Percentiles rank a stretch among this genome's conserved stretches.
Evolutionary conservation across 805 yeast species (phyloP).

Genomic region (Metschnikowia shivogae): DNA sequence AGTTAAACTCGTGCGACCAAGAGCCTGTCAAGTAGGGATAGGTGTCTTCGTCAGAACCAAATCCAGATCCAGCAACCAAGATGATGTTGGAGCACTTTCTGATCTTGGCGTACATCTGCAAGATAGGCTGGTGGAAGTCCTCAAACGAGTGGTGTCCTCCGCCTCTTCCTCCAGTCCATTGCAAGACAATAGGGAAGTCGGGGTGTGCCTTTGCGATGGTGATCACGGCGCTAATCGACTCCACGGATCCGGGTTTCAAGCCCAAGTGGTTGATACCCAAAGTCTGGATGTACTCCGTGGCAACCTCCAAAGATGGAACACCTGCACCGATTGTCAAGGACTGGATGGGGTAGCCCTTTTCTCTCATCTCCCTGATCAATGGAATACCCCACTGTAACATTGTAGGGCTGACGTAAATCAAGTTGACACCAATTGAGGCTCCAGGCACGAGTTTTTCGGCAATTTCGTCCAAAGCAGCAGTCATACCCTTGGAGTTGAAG

Average conservation of each 20-base stretch:
- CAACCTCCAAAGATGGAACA: constrained; percentile 97
- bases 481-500: constrained; percentile 68
- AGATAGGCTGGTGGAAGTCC: constrained; percentile 96
- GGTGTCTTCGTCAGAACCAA: constrained; percentile 95
- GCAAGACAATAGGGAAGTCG: constrained; percentile 90
- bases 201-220: constrained; percentile 95
- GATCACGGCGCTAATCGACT: constrained; percentile 81
- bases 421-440: constrained; percentile 84
- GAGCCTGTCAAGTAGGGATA: constrained; percentile 97
- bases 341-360: constrained; percentile 91
- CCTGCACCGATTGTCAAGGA: constrained; percentile 98
- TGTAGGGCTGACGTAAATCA: constrained; percentile 94
- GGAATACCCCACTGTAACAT: constrained; percentile 99
- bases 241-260: constrained; percentile 96
- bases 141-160: constrained; percentile 99
- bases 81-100: constrained; percentile 88
- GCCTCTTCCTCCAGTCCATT: constrained; percentile 99
- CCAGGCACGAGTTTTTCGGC: constrained; percentile 71
- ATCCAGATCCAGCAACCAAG: constrained; percentile 96
- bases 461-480: constrained; percentile 70
- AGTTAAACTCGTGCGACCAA: constrained; percentile 84
- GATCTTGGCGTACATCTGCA: constrained; percentile 92
- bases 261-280: constrained; percentile 92
- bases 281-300: constrained; percentile 90
- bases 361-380: constrained; percentile 81